Evolutionary conservation across 2,329 filamentous ascomycete genomes (phyloP).

Genomic region (Diaporthe amygdali): DNA sequence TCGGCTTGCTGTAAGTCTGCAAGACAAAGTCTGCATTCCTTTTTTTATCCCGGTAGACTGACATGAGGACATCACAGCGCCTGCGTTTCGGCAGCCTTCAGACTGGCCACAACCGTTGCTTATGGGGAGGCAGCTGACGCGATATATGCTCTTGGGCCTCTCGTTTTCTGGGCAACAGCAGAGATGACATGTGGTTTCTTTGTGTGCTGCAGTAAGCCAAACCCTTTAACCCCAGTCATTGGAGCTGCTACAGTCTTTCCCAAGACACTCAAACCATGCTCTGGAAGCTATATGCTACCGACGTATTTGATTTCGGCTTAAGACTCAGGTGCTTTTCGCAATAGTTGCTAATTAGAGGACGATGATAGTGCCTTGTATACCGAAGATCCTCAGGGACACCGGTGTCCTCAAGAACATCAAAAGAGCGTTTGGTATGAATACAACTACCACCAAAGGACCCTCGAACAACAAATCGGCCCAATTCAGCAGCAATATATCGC

Average conservation of each 20-base stretch:
- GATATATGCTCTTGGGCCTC: conserved; percentile 43
- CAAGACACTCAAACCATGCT: background rate
- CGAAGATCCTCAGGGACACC: conserved; percentile 27
- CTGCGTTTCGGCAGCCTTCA: conserved; percentile 44
- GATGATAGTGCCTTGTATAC: conserved; percentile 19
- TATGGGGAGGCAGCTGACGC: conserved; percentile 36
- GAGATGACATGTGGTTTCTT: conserved; percentile 53
- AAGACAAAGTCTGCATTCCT: background rate
- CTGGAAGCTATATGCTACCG: too few species aligned
- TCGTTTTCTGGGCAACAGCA: conserved; percentile 48
- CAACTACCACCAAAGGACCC: background rate
- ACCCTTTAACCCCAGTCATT: background rate
- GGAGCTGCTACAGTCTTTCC: background rate
- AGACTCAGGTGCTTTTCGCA: background rate
- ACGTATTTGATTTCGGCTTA: background rate
- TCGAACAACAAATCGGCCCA: background rate
- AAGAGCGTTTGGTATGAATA: conserved; percentile 27
- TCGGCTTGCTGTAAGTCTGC: conserved; percentile 38
- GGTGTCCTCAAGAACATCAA: conserved; percentile 29
- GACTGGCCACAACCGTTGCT: conserved; percentile 39
- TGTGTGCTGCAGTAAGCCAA: conserved; percentile 22
- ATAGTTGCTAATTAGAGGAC: background rate
- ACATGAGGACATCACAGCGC: conserved; percentile 35
- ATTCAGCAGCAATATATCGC: background rate
- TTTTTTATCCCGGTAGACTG: background rate